Base-by-base conservation (phyloP, 2,329 filamentous ascomycete genomes). In the Cadophora sp. region DNA sequence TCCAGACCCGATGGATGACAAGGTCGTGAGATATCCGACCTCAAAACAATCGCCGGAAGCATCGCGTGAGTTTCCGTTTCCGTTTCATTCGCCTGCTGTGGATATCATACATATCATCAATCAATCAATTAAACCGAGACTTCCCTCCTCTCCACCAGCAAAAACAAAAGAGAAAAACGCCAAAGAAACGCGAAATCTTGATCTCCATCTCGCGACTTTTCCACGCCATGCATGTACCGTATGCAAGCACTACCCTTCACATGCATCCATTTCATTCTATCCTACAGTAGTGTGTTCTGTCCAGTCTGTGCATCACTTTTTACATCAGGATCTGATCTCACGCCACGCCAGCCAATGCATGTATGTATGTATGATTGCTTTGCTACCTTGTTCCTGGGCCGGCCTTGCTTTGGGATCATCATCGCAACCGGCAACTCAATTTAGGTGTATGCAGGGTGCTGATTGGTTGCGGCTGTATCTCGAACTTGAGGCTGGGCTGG, bases 151-250 rank as follows among this genome's bases (percentile, higher is more conserved):
- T 43, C 12, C 40, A 43, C 40, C 12, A 43, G 40, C 40, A 43
- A 43, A 11, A 43, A 19, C 12, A 43, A 31, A 16, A 53, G 9
- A 51, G 4, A 24, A 29, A 29, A 55, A 55, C 51, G 51, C 51
- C 51, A 55, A 55, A 55, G 26, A 55, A n/a, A 55, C 51, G 51
- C 51, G 51, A 53, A 55, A 55, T 31, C 51, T 55, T 55, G 51
- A 31, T 31, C 24, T 16, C 14, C 26, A 22, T 48, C 50, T 29
- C 51, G 51, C 51, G 50, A 53, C 50, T 53, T 53, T 27, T 14
- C 4, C 4, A 55, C 51, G 51, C 14, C 50, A 53, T 53, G 26
- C 51, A 26, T 31, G 27, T 29, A n/a, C 16, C 27, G 14, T 29
- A 55, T 55, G 51, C 51, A 55, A 29, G 51, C 51, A 55, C 51